These are phyloP conservation scores for Poronia punctata DNA, from an alignment of 495 filamentous ascomycete species.

Conservation along the genomic window DNA sequence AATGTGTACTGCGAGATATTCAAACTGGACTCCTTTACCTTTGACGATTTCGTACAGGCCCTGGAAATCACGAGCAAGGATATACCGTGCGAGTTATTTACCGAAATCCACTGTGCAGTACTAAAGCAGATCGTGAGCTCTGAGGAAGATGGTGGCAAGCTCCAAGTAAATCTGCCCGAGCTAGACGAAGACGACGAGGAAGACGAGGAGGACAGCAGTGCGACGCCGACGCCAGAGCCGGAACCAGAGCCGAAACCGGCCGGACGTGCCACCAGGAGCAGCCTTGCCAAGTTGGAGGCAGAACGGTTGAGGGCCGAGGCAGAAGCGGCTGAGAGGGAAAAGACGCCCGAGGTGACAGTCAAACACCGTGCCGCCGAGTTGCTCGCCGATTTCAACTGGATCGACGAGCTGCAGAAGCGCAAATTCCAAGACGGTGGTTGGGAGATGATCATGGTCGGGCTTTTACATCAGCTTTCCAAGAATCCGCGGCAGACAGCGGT, in stretches of 20 bases:
- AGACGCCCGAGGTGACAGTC: slow-evolving; percentile 31
- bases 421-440: slow-evolving; percentile 89
- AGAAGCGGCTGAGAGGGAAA: slow-evolving; percentile 38
- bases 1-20: slow-evolving; percentile 95
- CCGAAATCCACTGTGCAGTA: slow-evolving; percentile 85
- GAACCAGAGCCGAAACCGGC: slow-evolving; percentile 59
- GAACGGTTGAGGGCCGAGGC: slow-evolving; percentile 52
- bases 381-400: slow-evolving; percentile 67
- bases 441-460: slow-evolving; percentile 81
- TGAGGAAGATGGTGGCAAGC: slow-evolving; percentile 65
- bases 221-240: slow-evolving; percentile 42
- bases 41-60: slow-evolving; percentile 91
- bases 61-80: slow-evolving; percentile 73
- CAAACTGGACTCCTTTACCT: slow-evolving; percentile 90
- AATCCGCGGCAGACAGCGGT: slow-evolving; percentile 57
- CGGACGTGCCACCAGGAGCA: slow-evolving; percentile 73
- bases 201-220: slow-evolving; percentile 48
- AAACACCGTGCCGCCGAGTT: slow-evolving; percentile 77
- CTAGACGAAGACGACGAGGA: slow-evolving; percentile 59
- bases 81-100: slow-evolving; percentile 76
- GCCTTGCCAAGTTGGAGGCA: slow-evolving; percentile 72
- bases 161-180: slow-evolving; percentile 73
- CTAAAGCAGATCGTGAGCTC: slow-evolving; percentile 79
- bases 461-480: slow-evolving; percentile 77
- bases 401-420: slow-evolving; percentile 70